Base-by-base conservation (phyloP, 2,329 filamentous ascomycete genomes). In the Alternaria viburni region DNA sequence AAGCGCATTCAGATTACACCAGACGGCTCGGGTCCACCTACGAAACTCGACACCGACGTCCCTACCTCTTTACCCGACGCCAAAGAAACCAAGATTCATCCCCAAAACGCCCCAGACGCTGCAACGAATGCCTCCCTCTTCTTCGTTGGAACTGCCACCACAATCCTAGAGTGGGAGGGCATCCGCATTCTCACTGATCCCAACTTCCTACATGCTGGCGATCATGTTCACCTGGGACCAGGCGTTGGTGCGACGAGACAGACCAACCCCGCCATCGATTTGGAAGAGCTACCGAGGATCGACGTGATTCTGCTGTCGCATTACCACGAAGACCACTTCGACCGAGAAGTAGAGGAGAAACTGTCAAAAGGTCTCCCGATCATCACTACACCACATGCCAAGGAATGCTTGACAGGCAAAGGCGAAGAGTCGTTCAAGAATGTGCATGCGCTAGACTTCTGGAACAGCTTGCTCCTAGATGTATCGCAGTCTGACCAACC, bases 201-300 rank as follows among this genome's bases (percentile, higher is more conserved):
- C 11, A 76, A 77, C 65, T 91, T 91, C 77, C 83, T 91, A 0
- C 89, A 90, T 69, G 84, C 85, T 2, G 88, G 88, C 30, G 88
- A 90, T 69, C 87, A 90, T 68, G 88, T 91, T 9, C 88, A 91
- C 73, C 83, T 91, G 1, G 89, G 88, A 0, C 88, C 89, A 0
- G 88, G 88, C 1, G 87, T 90, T 2, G 86, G 82, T 3, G 85
- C 82, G 1, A 82, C 81, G 23, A 81, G 88, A 2, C 75, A 78
- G 23, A 90, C 86, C 0, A 85, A 91, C 65, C 88, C 88, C 21
- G 86, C 87, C 0, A 81, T 91, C 15, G 85, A 89, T 60, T 73
- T 91, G 6, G 82, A 88, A 51, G 81, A 87, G 26, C 79, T 91
- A 2, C 89, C 89, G 2, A 80, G 83, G 2, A 82, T 91, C 19